Base-by-base conservation (phyloP, 2,329 filamentous ascomycete genomes). In the Trichoderma gracile region DNA sequence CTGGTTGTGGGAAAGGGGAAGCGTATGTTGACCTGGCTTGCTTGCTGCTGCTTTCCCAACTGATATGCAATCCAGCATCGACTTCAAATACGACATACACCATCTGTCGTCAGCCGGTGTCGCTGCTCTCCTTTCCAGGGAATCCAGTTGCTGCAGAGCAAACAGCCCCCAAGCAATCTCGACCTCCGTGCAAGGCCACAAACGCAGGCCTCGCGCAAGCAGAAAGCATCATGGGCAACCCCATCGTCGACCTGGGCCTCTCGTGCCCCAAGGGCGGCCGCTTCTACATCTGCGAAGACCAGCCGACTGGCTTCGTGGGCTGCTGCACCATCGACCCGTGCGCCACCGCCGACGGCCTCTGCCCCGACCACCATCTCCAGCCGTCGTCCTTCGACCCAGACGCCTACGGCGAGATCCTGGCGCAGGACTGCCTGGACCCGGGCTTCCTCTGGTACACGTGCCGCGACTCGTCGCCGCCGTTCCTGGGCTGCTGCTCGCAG, bases 251-350 rank as follows among this genome's bases (percentile, higher is more conserved):
- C 2, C 46, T 77, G 1, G 76, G 71, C 15, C 66, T 77, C 0
- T 65, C 64, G 5, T 80, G 78, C 47, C 73, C 73, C 0, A 63
- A 57, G 1, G 71, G 70, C 3, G 74, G 75, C 25, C 42, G 63
- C 6, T 79, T 79, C 42, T 79, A 79, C 71, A 69, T 78, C 63
- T 79, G 78, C 67, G 49, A 66, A 4, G 68, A 70, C 1, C 72
- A 72, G 38, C 66, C 65, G 3, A 67, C 68, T 3, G 73, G 74
- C 33, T 81, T 80, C 67, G 62, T 81, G 46, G 79, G 79, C 14
- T 81, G 79, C 67, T 81, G 79, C 69, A 69, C 70, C 42, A 69
- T 69, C 40, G 68, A 80, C 58, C 77, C 78, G 2, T 78, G 74
- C 68, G 65, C 68, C 23, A 65, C 63, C 8, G 68, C 67, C 38